Evolutionary conservation across 2,329 filamentous ascomycete species (phyloP), one percentile per base, ranked within the genome.

Genomic region (Verticillium tricorpus): DNA sequence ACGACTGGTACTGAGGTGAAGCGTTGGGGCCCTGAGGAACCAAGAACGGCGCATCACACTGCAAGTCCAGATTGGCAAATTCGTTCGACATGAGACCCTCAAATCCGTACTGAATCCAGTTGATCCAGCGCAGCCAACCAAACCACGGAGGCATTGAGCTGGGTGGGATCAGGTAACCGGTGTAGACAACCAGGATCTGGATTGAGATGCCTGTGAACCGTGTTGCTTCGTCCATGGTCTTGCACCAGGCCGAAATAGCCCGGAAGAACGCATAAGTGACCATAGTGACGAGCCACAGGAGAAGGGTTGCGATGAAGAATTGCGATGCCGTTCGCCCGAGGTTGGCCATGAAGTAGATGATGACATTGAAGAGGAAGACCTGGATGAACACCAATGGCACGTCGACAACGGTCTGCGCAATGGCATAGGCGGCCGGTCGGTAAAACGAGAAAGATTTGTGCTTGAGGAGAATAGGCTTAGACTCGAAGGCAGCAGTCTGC

Each of bases 381-480:
- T 88, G 84, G 11, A 87, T 72, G 19, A 86, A 72, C 0, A 86
- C 80, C 9, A 87, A 72, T 0, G 86, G 85, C 1, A 86, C 71
- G 67, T 89, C 72, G 11, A 72, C 68, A 3, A 69, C 55, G 2
- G 68, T 72, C 56, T 72, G 70, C 2, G 71, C 72, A 7, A 74
- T 60, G 8, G 84, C 85, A 63, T 82, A 86, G 19, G 86, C 85
- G 0, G 84, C 78, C 2, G 85, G 86, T 4, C 83, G 84, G 65
- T 90, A 89, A 71, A 90, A 90, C 0, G 86, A 86, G 65, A 89
- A 90, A 28, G 82, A 85, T 69, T 89, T 89, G 72, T 91, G 88
- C 71, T 90, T 90, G 60, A 89, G 74, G 45, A 91, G 73, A 61
- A 91, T 89, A 0, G 87, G 87, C 55, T 87, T 83, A 25, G 81